These are phyloP conservation scores for Hypoxylon sp. DNA, from an alignment of 2,329 filamentous ascomycete species.

Conservation along the genomic window DNA sequence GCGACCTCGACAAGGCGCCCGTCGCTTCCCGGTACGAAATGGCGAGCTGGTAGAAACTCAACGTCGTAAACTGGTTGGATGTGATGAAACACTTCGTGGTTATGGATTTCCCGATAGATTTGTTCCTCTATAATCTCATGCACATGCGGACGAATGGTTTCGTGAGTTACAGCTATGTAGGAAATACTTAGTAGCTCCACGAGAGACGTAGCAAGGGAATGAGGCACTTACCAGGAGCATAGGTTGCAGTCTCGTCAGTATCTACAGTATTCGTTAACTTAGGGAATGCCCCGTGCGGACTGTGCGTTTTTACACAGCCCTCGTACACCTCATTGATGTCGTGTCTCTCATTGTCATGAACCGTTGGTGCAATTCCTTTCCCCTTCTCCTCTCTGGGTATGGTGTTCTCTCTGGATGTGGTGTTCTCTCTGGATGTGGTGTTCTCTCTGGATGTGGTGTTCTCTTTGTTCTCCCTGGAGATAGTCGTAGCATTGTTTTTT, in stretches of 20 bases:
- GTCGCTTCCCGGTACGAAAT: conserved; percentile 45
- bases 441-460: too few relatives aligned
- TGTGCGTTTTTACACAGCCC: background rate
- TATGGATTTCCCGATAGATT: conserved; percentile 52
- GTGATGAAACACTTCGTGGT: conserved; percentile 50
- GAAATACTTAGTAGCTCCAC: conserved; percentile 2
- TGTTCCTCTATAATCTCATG: conserved; percentile 49
- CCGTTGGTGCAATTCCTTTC: background rate
- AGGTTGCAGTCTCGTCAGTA: conserved; percentile 19
- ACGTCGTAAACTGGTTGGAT: conserved; percentile 51
- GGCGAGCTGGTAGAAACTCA: conserved; percentile 51
- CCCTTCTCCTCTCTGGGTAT: background rate
- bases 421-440: too few relatives aligned
- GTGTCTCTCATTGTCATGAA: background rate
- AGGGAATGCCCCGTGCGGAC: background rate
- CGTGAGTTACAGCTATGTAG: conserved; percentile 50
- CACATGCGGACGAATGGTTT: conserved; percentile 46
- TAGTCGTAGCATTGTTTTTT: background rate
- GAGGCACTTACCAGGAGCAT: conserved; percentile 40
- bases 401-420: too few relatives aligned
- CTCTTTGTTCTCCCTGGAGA: background rate
- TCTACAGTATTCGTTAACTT: conserved; percentile 22
- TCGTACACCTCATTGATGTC: background rate
- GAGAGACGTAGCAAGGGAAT: background rate
- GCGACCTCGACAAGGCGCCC: conserved; percentile 39